Percentiles rank a stretch among this genome's conserved stretches.
These are phyloP conservation scores for Arthrobotrys sphaeroides DNA, from an alignment of 2,329 filamentous ascomycete genomes.

Conservation along the genomic window DNA sequence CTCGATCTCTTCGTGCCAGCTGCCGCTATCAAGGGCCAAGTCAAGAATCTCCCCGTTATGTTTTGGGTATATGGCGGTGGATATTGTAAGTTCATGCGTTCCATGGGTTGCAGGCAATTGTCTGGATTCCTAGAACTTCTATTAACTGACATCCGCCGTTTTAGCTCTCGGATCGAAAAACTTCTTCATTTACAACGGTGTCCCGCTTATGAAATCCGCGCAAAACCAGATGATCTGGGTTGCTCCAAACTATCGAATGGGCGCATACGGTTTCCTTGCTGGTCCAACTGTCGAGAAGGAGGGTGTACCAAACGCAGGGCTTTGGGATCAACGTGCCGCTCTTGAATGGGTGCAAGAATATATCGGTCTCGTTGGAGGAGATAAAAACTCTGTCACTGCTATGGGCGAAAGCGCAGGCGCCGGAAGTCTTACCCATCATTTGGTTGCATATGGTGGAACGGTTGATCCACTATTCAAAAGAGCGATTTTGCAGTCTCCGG, in stretches of 20 bases:
- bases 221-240: slow-evolving; percentile 64
- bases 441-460: slow-evolving; percentile 63
- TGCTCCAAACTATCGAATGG: slow-evolving; percentile 65
- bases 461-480: slow-evolving; percentile 63
- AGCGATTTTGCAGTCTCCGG: slow-evolving; percentile 60
- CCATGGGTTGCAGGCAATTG: no score
- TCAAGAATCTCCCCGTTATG: slow-evolving; percentile 62
- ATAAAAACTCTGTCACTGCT: slow-evolving; percentile 64
- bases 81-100: slow-evolving; percentile 58
- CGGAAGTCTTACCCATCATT: slow-evolving; percentile 65
- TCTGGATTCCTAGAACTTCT: background rate
- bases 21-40: slow-evolving; percentile 61
- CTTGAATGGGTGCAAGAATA: slow-evolving; percentile 66
- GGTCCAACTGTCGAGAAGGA: slow-evolving; percentile 63
- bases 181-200: slow-evolving; percentile 56
- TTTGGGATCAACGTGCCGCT: slow-evolving; percentile 64
- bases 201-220: slow-evolving; percentile 57
- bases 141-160: background rate
- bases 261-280: slow-evolving; percentile 65
- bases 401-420: slow-evolving; percentile 67
- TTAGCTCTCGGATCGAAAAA: slow-evolving; percentile 56
- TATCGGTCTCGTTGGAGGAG: slow-evolving; percentile 64
- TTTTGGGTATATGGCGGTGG: slow-evolving; percentile 65
- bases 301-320: slow-evolving; percentile 63
- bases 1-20: slow-evolving; percentile 66